Conservation (phyloP, 2,329 filamentous ascomycete genomes). For the Sporothrix mexicana region DNA sequence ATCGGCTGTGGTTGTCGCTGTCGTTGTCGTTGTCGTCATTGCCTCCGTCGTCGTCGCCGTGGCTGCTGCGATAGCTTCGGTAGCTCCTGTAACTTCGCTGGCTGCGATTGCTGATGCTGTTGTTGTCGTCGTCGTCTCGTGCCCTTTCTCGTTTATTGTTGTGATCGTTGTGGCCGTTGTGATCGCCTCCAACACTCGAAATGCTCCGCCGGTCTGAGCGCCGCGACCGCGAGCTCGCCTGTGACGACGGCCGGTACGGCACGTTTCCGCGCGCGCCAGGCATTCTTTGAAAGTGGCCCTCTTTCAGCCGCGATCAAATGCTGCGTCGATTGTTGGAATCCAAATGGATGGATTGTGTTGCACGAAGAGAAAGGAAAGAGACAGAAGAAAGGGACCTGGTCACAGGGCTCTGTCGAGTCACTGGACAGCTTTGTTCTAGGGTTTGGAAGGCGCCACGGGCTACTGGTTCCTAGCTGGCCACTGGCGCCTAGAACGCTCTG, state of each 20-base stretch:
- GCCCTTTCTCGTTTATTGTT: too few relatives aligned
- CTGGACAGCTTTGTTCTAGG: not conserved
- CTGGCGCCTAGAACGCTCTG: not conserved
- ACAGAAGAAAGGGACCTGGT: not conserved
- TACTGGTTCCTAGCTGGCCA: not conserved
- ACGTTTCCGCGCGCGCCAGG: not conserved
- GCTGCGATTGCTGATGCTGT: conserved; percentile 3
- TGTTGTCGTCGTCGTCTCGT: not conserved
- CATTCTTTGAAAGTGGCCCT: not conserved
- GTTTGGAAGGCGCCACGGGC: not conserved
- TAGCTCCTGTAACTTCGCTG: not conserved
- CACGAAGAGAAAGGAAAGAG: not conserved
- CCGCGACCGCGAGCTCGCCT: conserved; percentile 16
- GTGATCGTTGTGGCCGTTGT: not conserved
- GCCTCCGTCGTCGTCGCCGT: not conserved
- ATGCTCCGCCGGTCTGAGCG: not conserved
- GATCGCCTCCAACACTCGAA: not conserved
- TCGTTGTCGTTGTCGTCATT: not conserved
- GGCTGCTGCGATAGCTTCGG: not conserved
- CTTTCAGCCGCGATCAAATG: not conserved
- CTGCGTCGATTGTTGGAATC: not conserved
- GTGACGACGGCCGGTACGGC: conserved; percentile 20
- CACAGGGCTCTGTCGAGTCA: not conserved
- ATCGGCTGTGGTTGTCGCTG: conserved; percentile 17
- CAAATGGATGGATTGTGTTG: not conserved